Percentiles rank a stretch among this genome's conserved stretches.
Conservation (phyloP, 257 asterid genomes). For the Rehmannia glutinosa region DNA sequence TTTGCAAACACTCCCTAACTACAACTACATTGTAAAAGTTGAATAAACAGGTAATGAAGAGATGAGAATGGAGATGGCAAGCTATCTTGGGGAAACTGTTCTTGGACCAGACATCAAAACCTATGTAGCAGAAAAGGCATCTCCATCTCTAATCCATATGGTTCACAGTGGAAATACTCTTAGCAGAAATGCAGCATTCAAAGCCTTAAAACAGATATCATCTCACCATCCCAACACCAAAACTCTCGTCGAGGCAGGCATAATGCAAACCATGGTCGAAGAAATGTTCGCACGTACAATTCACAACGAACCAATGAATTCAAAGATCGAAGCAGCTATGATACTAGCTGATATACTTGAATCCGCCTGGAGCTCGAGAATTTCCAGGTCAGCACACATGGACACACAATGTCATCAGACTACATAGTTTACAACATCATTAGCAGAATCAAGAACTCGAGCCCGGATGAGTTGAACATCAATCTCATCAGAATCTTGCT, state of each 20-base stretch:
- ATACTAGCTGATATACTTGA: constrained; percentile 72
- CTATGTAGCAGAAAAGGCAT: constrained; percentile 59
- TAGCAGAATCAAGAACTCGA: constrained; percentile 35
- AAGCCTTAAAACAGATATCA: constrained; percentile 62
- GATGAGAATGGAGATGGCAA: constrained; percentile 63
- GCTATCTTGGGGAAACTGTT: constrained; percentile 52
- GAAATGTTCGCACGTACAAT: constrained; percentile 59
- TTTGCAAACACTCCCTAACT: no score
- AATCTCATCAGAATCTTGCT: constrained; percentile 54
- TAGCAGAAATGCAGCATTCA: constrained; percentile 61
- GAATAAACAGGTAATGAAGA: constrained; percentile 56
- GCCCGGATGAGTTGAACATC: constrained; percentile 57
- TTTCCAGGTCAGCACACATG: constrained; percentile 44
- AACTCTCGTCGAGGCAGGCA: constrained; percentile 54
- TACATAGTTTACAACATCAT: constrained; percentile 60
- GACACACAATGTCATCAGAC: constrained; percentile 68
- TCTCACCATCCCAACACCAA: constrained; percentile 43
- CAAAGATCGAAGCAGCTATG: constrained; percentile 57
- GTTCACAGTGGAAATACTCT: constrained; percentile 40
- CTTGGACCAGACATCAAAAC: constrained; percentile 50
- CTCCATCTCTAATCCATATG: constrained; percentile 69
- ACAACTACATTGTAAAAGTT: no score
- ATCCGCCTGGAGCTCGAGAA: constrained; percentile 46
- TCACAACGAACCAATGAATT: no score
- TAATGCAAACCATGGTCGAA: constrained; percentile 51